Percentiles rank a stretch among this genome's conserved stretches.
phyloP scores from a whole-genome alignment of 768 basidiomycete species.

The Termitomyces sp. region DNA sequence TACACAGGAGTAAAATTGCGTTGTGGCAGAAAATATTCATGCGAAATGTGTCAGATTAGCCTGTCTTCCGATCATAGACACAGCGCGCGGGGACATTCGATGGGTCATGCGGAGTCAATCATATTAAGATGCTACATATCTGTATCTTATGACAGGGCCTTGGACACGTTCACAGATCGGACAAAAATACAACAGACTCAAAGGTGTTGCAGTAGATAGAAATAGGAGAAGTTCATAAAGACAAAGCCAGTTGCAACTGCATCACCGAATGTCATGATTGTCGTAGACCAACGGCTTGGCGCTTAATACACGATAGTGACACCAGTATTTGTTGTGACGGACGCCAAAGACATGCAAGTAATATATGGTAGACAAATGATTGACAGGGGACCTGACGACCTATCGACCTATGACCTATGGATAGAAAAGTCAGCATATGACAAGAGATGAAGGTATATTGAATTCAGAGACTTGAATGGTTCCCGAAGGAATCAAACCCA shows the following conservation, averaged over 20 bases:
- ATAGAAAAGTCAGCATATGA: background rate
- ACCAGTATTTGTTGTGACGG: background rate
- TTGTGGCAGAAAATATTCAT: background rate
- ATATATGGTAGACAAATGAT: background rate
- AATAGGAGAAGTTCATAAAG: no score
- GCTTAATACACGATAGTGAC: background rate
- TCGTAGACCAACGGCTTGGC: background rate
- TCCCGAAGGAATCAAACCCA: constrained; percentile 66
- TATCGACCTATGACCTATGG: background rate
- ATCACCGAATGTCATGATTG: background rate
- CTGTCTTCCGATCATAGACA: constrained; percentile 2
- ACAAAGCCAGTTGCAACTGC: no score
- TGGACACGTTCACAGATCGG: no score
- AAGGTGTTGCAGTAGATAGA: no score
- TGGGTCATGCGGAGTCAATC: no score
- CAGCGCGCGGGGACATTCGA: background rate
- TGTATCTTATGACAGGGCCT: no score
- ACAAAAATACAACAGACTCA: no score
- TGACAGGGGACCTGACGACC: background rate
- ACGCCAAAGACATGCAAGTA: background rate
- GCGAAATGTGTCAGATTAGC: no score
- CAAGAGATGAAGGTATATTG: background rate
- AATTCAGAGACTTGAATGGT: constrained; percentile 81
- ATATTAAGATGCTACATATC: no score
- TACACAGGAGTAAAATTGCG: background rate